Evolutionary conservation across 202 grass and related monocot species (phyloP).

Genomic region (Dendrocalamus latiflorus): DNA sequence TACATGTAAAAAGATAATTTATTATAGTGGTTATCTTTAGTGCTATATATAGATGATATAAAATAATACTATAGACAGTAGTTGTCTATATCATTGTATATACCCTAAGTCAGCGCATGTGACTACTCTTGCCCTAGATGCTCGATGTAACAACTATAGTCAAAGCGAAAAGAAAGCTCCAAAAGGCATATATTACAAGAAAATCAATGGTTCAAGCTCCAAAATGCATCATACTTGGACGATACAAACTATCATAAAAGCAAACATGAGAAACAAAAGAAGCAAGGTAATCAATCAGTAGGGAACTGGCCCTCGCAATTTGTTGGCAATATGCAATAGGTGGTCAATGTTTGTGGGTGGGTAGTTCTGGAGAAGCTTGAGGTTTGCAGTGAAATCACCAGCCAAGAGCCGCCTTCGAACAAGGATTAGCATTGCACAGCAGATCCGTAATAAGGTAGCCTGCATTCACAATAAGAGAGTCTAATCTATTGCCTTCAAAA

Average conservation of each 20-base stretch:
- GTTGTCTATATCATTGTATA: no score
- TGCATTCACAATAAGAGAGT: conserved; percentile 13
- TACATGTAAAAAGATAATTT: no score
- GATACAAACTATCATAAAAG: neutral
- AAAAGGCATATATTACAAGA: neutral
- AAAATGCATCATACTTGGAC: conserved; percentile 1
- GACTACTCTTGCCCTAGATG: no score
- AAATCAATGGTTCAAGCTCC: neutral
- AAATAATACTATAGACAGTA: no score
- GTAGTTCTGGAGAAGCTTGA: conserved; percentile 95
- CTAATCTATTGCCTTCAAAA: neutral
- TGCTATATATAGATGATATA: no score
- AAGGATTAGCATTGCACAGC: conserved; percentile 95
- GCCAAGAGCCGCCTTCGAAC: conserved; percentile 82
- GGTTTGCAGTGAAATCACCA: conserved; percentile 93
- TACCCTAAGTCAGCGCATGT: no score
- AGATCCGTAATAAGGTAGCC: conserved; percentile 78
- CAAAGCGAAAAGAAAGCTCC: neutral
- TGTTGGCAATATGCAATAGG: conserved; percentile 86
- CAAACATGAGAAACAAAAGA: neutral
- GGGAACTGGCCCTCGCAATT: conserved; percentile 51
- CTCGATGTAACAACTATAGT: neutral
- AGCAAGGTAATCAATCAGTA: no score
- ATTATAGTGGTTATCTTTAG: no score
- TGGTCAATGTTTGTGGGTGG: conserved; percentile 74